Evolutionary conservation across 2,329 filamentous ascomycete genomes (phyloP), one percentile per base, ranked within the genome.

Genomic region (Exophiala spinifera): DNA sequence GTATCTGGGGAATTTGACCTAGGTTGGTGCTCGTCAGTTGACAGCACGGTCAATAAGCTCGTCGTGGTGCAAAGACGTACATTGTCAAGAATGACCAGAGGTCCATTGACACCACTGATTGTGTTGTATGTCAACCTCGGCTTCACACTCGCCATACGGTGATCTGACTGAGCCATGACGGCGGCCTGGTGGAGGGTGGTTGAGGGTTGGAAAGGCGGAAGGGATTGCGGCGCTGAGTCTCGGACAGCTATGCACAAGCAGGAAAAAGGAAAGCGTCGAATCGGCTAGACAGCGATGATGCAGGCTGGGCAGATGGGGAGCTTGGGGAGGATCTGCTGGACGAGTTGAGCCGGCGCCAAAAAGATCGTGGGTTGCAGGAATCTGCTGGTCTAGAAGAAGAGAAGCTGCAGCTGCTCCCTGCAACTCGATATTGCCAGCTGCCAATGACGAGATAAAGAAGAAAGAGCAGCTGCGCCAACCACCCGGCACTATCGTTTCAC

Each of bases 1-100:
- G 81, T 89, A 99, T 71, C 85, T 82, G 61, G 94, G 94, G 74
- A 91, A 95, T 87, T 99, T 99, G 80, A 99, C 90, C 89, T 95
- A 69, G 48, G 47, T 11, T 15, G 15, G 42, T 31, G 19, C 52
- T 1, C 13, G 57, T 69, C 28, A 67, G 65, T 33, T 47, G 50
- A 39, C 21, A 13, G 37, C 21, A 20, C 21, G 46, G 15, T 20
- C 19, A 42, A 46, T 33, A 34, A 53, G 55, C 43, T 47, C 25
- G 31, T 39, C 20, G 52, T 43, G 45, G 42, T 63, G 43, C 3
- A 39, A 15, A 48, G 57, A 76, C 85, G 65, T 74, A 95, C 92
- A 83, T 95, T 95, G 72, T 97, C 94, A 64, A 99, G 83, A 70
- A 99, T 92, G 70, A 99, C 94, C 74, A 99, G 83, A 67, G 94